A percentile compares a stretch with the other conserved stretches of the same genome.
Conservation (phyloP, 441 rosid genomes). For the Adansonia grandidieri region DNA sequence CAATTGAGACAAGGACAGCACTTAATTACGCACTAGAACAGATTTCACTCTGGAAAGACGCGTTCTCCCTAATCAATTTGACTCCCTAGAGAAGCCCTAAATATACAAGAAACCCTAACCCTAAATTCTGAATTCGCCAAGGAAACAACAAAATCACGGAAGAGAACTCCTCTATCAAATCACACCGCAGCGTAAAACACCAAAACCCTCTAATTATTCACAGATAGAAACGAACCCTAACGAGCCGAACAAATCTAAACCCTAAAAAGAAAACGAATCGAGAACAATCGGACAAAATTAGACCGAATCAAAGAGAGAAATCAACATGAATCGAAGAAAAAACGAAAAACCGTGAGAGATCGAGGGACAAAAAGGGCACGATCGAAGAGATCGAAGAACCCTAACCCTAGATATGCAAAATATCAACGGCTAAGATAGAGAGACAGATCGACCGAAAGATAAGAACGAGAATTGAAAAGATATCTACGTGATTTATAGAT, state of each 20-base stretch:
- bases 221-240: slow-evolving; percentile 32
- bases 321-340: background rate
- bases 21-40: slow-evolving; percentile 1
- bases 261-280: slow-evolving; percentile 28
- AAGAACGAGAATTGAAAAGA: slow-evolving; percentile 26
- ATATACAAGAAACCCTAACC: slow-evolving; percentile 58
- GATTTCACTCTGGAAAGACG: background rate
- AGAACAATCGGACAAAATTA: slow-evolving; percentile 38
- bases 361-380: slow-evolving; percentile 16
- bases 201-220: slow-evolving; percentile 47
- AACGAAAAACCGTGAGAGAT: slow-evolving; percentile 28
- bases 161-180: slow-evolving; percentile 17
- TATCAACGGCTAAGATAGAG: background rate
- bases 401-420: slow-evolving; percentile 46
- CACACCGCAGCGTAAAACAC: slow-evolving; percentile 1
- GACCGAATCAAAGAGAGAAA: slow-evolving; percentile 4
- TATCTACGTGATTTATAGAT: slow-evolving; percentile 37
- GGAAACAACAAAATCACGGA: slow-evolving; percentile 29
- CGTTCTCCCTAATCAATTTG: slow-evolving; percentile 35
- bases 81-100: slow-evolving; percentile 33
- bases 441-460: slow-evolving; percentile 27
- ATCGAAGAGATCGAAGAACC: slow-evolving; percentile 40
- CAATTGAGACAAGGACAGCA: slow-evolving; percentile 7
- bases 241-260: slow-evolving; percentile 34
- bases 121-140: slow-evolving; percentile 45